Evolutionary conservation across 306 rosid species (phyloP).

Genomic region (Comarum palustre): DNA sequence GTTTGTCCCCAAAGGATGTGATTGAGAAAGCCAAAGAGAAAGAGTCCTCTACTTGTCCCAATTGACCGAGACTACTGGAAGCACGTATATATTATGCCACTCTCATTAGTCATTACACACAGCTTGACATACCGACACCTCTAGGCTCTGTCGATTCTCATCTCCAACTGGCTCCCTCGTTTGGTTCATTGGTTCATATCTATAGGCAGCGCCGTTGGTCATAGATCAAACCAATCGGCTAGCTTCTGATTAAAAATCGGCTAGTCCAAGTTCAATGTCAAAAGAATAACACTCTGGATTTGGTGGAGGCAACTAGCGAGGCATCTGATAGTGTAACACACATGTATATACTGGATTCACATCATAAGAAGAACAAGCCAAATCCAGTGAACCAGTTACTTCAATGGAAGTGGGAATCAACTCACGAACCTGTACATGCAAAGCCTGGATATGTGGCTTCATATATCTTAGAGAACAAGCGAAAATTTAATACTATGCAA

Average conservation of each 20-base stretch:
- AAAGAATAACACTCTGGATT: neutral
- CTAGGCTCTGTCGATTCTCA: neutral
- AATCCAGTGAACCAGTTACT: neutral
- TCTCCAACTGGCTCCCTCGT: neutral
- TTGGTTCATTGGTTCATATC: neutral
- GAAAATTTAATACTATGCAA: too few species aligned
- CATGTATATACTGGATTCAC: neutral
- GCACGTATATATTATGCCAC: neutral
- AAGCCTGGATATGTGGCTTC: neutral
- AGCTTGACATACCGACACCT: constrained; percentile 1
- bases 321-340: neutral
- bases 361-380: neutral
- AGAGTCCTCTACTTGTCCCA: neutral
- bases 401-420: neutral
- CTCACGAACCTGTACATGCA: neutral
- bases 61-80: neutral
- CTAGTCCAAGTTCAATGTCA: neutral
- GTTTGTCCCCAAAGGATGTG: neutral
- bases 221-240: neutral
- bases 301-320: neutral
- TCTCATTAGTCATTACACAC: neutral
- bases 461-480: too few species aligned
- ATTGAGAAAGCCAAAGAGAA: neutral
- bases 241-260: neutral
- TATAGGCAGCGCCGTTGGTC: neutral